Evolutionary conservation across 306 rosid genomes (phyloP).

Genomic region (Coriaria nepalensis): DNA sequence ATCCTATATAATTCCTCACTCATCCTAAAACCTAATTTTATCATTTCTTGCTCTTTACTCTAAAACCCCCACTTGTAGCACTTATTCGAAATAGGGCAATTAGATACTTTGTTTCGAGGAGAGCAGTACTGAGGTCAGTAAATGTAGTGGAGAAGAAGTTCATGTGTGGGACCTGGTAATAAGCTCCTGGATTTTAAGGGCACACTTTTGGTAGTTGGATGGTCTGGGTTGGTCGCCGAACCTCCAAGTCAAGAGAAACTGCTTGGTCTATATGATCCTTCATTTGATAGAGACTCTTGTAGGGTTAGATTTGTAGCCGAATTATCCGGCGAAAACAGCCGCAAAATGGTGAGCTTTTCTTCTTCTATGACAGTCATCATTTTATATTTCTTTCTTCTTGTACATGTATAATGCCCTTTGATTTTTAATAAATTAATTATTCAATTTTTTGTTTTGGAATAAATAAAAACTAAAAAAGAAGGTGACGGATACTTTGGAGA

Average conservation of each 20-base stretch:
- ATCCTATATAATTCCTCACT: too few species aligned
- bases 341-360: constrained; percentile 54
- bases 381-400: too few species aligned
- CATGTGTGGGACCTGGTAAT: constrained; percentile 45
- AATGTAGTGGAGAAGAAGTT: constrained; percentile 38
- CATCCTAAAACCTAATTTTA: too few species aligned
- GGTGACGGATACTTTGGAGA: constrained; percentile 93
- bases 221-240: constrained; percentile 67
- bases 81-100: constrained; percentile 13
- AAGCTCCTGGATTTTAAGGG: constrained; percentile 41
- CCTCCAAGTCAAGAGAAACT: constrained; percentile 66
- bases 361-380: too few species aligned
- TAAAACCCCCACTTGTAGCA: constrained; percentile 25
- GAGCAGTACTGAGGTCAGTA: too few species aligned
- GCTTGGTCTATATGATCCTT: constrained; percentile 80
- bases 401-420: too few species aligned
- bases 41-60: too few species aligned
- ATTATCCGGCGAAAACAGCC: constrained; percentile 70
- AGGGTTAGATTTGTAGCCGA: constrained; percentile 97
- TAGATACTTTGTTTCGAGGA: constrained; percentile 21
- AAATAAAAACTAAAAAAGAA: too few species aligned
- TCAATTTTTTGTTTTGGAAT: constrained; percentile 9
- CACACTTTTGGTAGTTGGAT: constrained; percentile 51
- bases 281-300: constrained; percentile 83
- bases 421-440: too few species aligned